A percentile compares a stretch with the other conserved stretches of the same genome.
phyloP scores from a whole-genome alignment of 768 basidiomycete genomes.

The Lactarius trivialis region DNA sequence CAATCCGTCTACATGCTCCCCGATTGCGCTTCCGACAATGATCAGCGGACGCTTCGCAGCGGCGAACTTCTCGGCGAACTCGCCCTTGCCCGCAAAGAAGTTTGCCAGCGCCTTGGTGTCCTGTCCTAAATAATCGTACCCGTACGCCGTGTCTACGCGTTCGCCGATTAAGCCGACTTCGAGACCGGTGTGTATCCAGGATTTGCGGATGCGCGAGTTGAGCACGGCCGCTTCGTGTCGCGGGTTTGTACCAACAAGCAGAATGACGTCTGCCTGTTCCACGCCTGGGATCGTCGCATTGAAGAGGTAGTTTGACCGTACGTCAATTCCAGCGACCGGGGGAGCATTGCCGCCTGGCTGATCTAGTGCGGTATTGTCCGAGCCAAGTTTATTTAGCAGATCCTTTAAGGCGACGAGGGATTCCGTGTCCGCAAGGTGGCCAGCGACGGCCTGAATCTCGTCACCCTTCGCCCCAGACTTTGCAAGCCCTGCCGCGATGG shows the following conservation, averaged over 20 bases:
- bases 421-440: conserved; percentile 90
- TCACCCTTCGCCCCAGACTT: conserved; percentile 78
- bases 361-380: conserved; percentile 87
- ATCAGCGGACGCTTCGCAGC: conserved; percentile 87
- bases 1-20: conserved; percentile 79
- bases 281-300: conserved; percentile 87
- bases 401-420: conserved; percentile 92
- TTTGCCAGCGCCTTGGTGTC: conserved; percentile 68
- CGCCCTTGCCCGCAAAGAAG: conserved; percentile 70
- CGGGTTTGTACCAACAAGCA: conserved; percentile 94
- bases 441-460: conserved; percentile 93
- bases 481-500: conserved; percentile 72
- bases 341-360: conserved; percentile 56
- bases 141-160: conserved; percentile 85
- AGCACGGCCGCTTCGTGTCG: conserved; percentile 95
- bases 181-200: conserved; percentile 81
- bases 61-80: conserved; percentile 83
- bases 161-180: conserved; percentile 90
- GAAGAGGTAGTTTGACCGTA: conserved; percentile 95
- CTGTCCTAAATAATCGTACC: conserved; percentile 84
- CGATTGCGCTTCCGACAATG: conserved; percentile 82
- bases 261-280: conserved; percentile 86
- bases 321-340: conserved; percentile 77
- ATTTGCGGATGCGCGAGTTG: conserved; percentile 94
- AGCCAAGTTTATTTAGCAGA: conserved; percentile 85